Percentiles rank a stretch among this genome's conserved stretches.
Conservation (phyloP, 2,329 filamentous ascomycete genomes). For the Fusarium sp. region DNA sequence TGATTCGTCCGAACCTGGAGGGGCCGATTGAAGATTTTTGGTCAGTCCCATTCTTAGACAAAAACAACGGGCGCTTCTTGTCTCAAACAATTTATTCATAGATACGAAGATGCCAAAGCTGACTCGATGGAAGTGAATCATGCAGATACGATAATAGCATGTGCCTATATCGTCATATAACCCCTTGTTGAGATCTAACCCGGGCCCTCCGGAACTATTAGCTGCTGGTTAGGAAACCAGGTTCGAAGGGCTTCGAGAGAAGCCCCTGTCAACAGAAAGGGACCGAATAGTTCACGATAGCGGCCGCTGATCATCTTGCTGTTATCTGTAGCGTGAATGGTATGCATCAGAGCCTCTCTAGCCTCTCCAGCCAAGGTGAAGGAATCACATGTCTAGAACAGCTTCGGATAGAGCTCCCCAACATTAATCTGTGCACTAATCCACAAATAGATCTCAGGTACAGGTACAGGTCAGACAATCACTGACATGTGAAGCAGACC, state of each 20-base stretch:
- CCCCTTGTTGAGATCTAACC: background rate
- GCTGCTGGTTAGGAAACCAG: background rate
- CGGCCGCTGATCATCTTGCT: slow-evolving; percentile 2
- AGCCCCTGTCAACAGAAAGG: background rate
- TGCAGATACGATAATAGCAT: background rate
- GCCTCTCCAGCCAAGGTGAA: background rate
- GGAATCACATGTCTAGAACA: slow-evolving; percentile 20
- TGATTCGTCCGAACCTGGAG: background rate
- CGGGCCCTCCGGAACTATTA: background rate
- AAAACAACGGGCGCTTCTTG: background rate
- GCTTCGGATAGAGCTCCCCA: slow-evolving; percentile 2
- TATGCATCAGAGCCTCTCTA: slow-evolving; percentile 18
- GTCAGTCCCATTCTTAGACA: background rate
- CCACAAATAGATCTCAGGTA: slow-evolving; percentile 30
- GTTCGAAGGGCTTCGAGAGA: background rate
- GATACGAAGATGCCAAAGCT: background rate
- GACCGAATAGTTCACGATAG: background rate
- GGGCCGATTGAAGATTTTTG: background rate
- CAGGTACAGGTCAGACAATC: slow-evolving; percentile 12
- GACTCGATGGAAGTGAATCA: background rate
- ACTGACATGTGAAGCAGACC: slow-evolving; percentile 35
- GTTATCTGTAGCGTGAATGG: slow-evolving; percentile 5
- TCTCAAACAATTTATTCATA: background rate
- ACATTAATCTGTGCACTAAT: background rate
- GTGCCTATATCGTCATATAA: background rate